phyloP scores from a whole-genome alignment of 2,329 filamentous ascomycete genomes.

The Penicillium sp. region DNA sequence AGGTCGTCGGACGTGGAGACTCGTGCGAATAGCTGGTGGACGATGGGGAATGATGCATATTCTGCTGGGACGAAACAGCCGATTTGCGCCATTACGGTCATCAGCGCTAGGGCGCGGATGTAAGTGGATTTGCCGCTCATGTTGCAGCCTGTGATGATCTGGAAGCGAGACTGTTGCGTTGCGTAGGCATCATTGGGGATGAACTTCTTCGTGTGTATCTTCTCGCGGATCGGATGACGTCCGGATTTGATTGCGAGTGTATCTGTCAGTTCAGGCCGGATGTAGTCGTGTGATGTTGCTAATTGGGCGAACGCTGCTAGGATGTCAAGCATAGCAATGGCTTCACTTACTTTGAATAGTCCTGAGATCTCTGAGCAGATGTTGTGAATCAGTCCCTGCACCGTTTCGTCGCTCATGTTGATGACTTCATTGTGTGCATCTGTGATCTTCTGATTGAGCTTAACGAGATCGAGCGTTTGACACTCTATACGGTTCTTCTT shows the following conservation, averaged over 20 bases:
- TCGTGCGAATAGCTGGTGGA: slow-evolving; percentile 76
- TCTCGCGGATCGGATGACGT: slow-evolving; percentile 70
- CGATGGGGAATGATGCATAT: slow-evolving; percentile 71
- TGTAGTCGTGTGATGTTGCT: slow-evolving; percentile 58
- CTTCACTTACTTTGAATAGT: slow-evolving; percentile 77
- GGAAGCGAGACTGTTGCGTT: slow-evolving; percentile 69
- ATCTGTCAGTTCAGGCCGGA: slow-evolving; percentile 59
- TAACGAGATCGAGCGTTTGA: slow-evolving; percentile 74
- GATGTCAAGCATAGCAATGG: slow-evolving; percentile 81
- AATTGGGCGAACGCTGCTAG: slow-evolving; percentile 66
- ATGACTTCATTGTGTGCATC: slow-evolving; percentile 78
- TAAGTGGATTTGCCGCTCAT: slow-evolving; percentile 98
- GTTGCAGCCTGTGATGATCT: slow-evolving; percentile 90
- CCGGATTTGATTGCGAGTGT: slow-evolving; percentile 64
- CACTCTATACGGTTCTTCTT: slow-evolving; percentile 75
- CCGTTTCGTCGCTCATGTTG: slow-evolving; percentile 66
- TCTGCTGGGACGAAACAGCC: slow-evolving; percentile 81
- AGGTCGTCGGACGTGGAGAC: slow-evolving; percentile 80
- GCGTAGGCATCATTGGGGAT: slow-evolving; percentile 87
- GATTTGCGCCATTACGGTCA: slow-evolving; percentile 88
- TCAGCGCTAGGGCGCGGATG: slow-evolving; percentile 72
- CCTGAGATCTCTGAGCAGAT: slow-evolving; percentile 62
- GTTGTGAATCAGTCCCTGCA: slow-evolving; percentile 62
- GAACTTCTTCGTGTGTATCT: slow-evolving; percentile 58
- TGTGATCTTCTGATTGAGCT: slow-evolving; percentile 66